Base-by-base conservation (phyloP, 495 filamentous ascomycete genomes). In the Aspergillus affinis region DNA sequence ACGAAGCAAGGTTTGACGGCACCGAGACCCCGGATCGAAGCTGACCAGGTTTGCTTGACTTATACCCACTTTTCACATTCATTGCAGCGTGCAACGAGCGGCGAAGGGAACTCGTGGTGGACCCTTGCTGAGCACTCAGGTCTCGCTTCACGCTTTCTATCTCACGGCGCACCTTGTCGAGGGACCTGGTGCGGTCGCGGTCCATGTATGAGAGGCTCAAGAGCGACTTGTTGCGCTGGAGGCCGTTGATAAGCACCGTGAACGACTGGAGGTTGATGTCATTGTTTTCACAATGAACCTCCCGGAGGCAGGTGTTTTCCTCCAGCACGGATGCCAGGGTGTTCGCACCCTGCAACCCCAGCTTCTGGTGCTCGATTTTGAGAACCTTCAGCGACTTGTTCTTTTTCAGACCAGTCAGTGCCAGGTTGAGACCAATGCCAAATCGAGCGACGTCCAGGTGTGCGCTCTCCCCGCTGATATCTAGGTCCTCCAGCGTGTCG, bases 401-500 rank as follows among this genome's bases (percentile, higher is more conserved):
- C 54, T 83, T 75, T 58, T 86, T 87, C 58, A 98, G 75, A 3
- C 92, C 91, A 8, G 80, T 81, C 57, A 98, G 75, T 12, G 92
- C 89, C 47, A 86, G 80, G 36, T 89, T 91, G 54, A 97, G 83
- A 4, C 91, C 92, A 61, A 85, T 87, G 19, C 93, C 92, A 41
- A 97, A 86, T 48, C 89, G 86, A 0, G 90, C 88, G 49, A 91
- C 90, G 68, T 97, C 94, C 23, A 97, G 78, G 67, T 93, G 88
- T 8, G 91, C 90, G 62, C 89, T 89, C 69, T 96, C 94, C 6
- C 94, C 94, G 7, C 92, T 94, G 48, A 97, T 85, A 68, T 97
- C 89, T 17, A 98, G 75, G 56, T 86, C 89, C 57, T 86, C 82
- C 13, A 98, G 76, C 0, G 88, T 90, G 10, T 81, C 75, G 64